Evolutionary conservation across 75 land plant genomes (phyloP), one percentile per base, ranked within the genome.

Genomic region (Selaginella tamariscina): DNA sequence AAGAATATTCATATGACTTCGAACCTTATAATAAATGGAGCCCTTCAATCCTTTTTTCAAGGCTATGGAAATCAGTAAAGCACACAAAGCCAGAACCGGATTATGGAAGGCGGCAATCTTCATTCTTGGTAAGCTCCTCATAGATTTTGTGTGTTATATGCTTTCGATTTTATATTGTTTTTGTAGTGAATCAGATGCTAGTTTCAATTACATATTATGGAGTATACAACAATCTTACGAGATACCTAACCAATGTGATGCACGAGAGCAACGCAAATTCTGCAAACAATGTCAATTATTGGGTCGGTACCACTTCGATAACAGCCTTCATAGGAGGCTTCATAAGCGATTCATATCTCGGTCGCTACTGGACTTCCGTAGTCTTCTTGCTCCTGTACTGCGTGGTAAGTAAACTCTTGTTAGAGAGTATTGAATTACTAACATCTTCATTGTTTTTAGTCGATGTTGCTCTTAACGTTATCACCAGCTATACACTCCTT

Each of bases 191-290:
- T 59, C 62, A 59, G 26, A 21, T 9, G 5, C 21, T 59, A 21
- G 62, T 59, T 59, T 59, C 62, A 23, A n/a, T 59, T 8, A 26
- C 27, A 8, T 59, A 59, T n/a, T 59, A 59, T 59, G 62, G 24
- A 8, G n/a, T 59, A 8, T 21, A 23, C 27, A 59, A 59, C 23
- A 59, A 59, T 59, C 62, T 59, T 5, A 21, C 23, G 26, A 8
- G 62, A 8, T 59, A 59, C 62, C 26, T 59, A 21, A 59, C 62
- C 21, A 59, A 59, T 59, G 62, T 59, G 5, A 2, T 59, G n/a
- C 62, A 59, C 23, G 18, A 59, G 62, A 26, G 62, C 62, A 59
- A 59, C 23, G 62, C 62, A 8, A 23, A 8, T 5, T 8, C 62
- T 5, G 62, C 62, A 8, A 59, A 21, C 27, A 59, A 59, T n/a